These are phyloP conservation scores for Neurospora sublineolata DNA, from an alignment of 495 filamentous ascomycete genomes.

Conservation along the genomic window DNA sequence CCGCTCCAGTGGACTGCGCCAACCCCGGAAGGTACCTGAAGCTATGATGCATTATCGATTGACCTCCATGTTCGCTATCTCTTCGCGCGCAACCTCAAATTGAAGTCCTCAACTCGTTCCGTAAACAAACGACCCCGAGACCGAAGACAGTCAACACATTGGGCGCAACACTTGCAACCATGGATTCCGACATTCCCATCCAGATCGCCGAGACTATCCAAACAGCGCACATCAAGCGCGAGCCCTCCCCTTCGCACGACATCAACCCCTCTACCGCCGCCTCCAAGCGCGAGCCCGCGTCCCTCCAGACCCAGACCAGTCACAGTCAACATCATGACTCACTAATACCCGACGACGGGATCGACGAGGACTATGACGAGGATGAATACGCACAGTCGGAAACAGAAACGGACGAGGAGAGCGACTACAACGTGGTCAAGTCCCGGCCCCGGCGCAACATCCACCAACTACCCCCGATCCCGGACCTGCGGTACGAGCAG, in stretches of 20 bases:
- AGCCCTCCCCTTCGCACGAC: constrained; percentile 62
- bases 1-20: not conserved
- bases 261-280: constrained; percentile 68
- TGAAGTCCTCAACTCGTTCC: not conserved
- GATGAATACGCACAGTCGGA: constrained; percentile 17
- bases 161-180: constrained; percentile 1
- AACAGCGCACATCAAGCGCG: constrained; percentile 57
- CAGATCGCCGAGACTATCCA: constrained; percentile 69
- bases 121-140: not conserved
- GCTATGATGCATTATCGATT: not conserved
- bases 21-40: not conserved
- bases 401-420: constrained; percentile 17
- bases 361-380: constrained; percentile 7
- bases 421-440: constrained; percentile 39
- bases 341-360: constrained; percentile 8
- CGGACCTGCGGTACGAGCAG: constrained; percentile 93
- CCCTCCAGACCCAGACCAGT: constrained; percentile 11
- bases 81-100: not conserved
- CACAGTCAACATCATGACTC: not conserved
- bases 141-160: not conserved
- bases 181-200: constrained; percentile 36
- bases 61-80: not conserved
- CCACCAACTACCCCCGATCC: constrained; percentile 64
- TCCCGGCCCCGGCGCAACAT: constrained; percentile 35
- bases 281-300: constrained; percentile 41